phyloP scores from a whole-genome alignment of 495 filamentous ascomycete genomes.

The Bacidia gigantensis region DNA sequence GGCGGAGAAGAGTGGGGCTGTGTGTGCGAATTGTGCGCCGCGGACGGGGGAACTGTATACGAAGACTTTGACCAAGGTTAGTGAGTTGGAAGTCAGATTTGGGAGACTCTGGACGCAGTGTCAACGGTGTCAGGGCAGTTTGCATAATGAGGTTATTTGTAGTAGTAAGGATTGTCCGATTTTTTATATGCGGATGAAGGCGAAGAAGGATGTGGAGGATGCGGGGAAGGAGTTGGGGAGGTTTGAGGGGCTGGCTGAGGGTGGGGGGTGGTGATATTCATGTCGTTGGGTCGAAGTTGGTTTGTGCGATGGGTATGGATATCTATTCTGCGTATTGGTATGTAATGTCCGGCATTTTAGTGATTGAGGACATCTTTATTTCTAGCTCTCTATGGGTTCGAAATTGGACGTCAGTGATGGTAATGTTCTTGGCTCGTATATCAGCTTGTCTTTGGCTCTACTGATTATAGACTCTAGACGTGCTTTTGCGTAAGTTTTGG shows the following conservation, averaged over 20 bases:
- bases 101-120: constrained; percentile 95
- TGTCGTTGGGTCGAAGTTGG: not conserved
- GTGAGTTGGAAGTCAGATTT: constrained; percentile 85
- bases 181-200: constrained; percentile 99
- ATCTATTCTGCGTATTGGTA: no score
- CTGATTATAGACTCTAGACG: no score
- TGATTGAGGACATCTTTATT: no score
- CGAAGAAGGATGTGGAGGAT: constrained; percentile 97
- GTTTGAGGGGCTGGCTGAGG: constrained; percentile 44
- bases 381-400: no score
- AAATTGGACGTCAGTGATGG: no score
- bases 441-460: no score
- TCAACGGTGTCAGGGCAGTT: constrained; percentile 90
- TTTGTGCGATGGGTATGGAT: no score
- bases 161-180: constrained; percentile 93
- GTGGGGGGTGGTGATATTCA: not conserved
- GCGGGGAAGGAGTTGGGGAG: constrained; percentile 75
- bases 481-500: no score
- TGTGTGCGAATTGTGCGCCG: constrained; percentile 72
- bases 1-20: constrained; percentile 69
- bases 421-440: no score
- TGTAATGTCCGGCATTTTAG: no score
- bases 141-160: constrained; percentile 98
- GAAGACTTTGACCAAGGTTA: constrained; percentile 72
- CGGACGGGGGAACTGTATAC: constrained; percentile 88